A percentile compares a stretch with the other conserved stretches of the same genome.
Evolutionary conservation across 2,329 filamentous ascomycete species (phyloP).

Genomic region (Didymella exigua): DNA sequence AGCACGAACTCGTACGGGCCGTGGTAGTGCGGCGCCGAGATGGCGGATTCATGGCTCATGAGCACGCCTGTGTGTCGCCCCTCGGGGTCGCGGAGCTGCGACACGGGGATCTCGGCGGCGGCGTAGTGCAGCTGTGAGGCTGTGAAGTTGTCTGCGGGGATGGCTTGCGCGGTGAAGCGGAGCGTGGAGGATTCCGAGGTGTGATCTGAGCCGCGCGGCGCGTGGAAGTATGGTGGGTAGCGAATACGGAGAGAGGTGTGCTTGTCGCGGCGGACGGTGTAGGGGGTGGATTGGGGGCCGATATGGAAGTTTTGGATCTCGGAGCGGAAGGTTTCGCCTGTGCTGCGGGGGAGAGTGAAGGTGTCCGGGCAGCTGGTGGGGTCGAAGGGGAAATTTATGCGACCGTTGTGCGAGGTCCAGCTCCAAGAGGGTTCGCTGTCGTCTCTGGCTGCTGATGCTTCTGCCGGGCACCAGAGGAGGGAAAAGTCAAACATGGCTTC

Average conservation of each 20-base stretch:
- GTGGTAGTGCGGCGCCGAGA: slow-evolving; percentile 24
- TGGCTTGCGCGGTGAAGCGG: slow-evolving; percentile 33
- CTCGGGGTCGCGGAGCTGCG: slow-evolving; percentile 31
- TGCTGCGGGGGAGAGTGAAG: slow-evolving; percentile 22
- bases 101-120: slow-evolving; percentile 30
- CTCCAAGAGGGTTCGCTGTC: slow-evolving; percentile 40
- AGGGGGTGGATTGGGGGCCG: slow-evolving; percentile 28
- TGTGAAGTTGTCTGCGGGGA: slow-evolving; percentile 35
- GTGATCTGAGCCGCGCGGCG: slow-evolving; percentile 26
- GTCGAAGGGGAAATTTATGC: slow-evolving; percentile 43
- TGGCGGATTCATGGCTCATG: slow-evolving; percentile 35
- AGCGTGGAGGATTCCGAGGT: slow-evolving; percentile 30
- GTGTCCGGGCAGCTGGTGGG: slow-evolving; percentile 41
- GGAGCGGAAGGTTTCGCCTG: slow-evolving; percentile 38
- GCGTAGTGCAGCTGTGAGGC: slow-evolving; percentile 33
- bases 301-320: slow-evolving; percentile 37
- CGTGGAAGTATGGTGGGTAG: slow-evolving; percentile 37
- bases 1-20: slow-evolving; percentile 39
- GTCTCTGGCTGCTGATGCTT: slow-evolving; percentile 19
- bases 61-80: slow-evolving; percentile 38
- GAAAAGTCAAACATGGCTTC: slow-evolving; percentile 42
- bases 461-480: slow-evolving; percentile 43
- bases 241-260: slow-evolving; percentile 27
- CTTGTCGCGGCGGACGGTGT: slow-evolving; percentile 39
- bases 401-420: slow-evolving; percentile 37